Evolutionary conservation across 2,329 filamentous ascomycete species (phyloP).

Genomic region (Aureobasidium musti): DNA sequence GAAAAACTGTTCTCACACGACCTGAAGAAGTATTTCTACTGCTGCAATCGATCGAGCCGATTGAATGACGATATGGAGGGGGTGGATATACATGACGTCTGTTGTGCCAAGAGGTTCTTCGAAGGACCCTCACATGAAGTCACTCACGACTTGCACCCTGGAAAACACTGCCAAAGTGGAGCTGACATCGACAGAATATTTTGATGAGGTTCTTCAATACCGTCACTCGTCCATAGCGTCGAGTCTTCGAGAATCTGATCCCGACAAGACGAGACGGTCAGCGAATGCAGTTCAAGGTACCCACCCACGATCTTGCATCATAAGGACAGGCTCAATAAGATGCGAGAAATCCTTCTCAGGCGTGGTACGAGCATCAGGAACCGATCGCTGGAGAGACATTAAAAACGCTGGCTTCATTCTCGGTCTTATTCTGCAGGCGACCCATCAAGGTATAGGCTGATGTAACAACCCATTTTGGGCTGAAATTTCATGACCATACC

Average conservation of each 20-base stretch:
- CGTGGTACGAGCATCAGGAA: neutral
- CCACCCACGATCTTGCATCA: neutral
- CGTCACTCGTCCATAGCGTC: slow-evolving; percentile 1
- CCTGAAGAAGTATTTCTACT: slow-evolving; percentile 25
- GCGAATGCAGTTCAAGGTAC: neutral
- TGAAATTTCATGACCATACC: neutral
- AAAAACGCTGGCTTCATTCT: neutral
- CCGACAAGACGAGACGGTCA: neutral
- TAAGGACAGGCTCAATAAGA: neutral
- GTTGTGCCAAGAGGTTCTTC: neutral
- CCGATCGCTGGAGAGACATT: neutral
- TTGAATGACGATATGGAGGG: slow-evolving; percentile 12
- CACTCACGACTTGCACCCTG: neutral
- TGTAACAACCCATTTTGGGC: neutral
- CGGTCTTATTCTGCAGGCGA: neutral
- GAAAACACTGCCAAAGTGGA: slow-evolving; percentile 10
- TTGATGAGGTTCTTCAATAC: neutral
- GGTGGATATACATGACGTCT: slow-evolving; percentile 4
- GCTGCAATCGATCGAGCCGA: slow-evolving; percentile 24
- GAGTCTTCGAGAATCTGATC: slow-evolving; percentile 5
- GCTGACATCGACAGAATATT: neutral
- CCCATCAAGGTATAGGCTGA: neutral
- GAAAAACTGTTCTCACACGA: slow-evolving; percentile 1
- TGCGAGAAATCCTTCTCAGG: neutral
- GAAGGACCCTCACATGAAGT: slow-evolving; percentile 12